phyloP scores from a whole-genome alignment of 768 basidiomycete genomes.

The Termitomyces sp. region DNA sequence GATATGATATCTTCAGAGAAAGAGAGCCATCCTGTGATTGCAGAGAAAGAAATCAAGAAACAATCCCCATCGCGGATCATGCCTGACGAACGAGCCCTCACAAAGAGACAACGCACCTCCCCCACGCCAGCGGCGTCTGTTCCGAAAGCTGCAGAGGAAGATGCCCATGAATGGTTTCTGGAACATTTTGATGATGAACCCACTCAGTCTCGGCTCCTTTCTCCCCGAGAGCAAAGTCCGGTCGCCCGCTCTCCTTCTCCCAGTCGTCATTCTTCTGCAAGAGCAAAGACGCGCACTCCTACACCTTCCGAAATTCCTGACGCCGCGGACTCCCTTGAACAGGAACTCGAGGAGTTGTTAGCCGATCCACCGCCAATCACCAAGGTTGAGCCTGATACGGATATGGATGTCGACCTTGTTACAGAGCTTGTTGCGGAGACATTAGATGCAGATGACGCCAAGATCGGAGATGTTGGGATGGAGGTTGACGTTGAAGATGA shows the following conservation, averaged over 20 bases:
- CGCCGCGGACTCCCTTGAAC: slow-evolving; percentile 37
- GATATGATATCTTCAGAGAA: background rate
- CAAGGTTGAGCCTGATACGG: slow-evolving; percentile 28
- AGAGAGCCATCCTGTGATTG: background rate
- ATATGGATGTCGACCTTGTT: slow-evolving; percentile 44
- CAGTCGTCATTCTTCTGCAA: background rate
- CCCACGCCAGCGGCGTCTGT: slow-evolving; percentile 4
- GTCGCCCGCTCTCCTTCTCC: slow-evolving; percentile 12
- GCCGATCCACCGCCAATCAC: slow-evolving; percentile 21
- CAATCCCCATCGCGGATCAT: slow-evolving; percentile 10
- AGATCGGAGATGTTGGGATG: slow-evolving; percentile 25
- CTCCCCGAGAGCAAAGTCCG: slow-evolving; percentile 23
- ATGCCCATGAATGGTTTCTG: slow-evolving; percentile 60
- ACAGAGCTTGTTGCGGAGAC: slow-evolving; percentile 43
- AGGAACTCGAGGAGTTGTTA: slow-evolving; percentile 33
- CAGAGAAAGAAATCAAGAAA: slow-evolving; percentile 12
- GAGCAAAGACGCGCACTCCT: slow-evolving; percentile 14
- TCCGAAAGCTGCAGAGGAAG: slow-evolving; percentile 35
- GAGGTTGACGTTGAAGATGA: slow-evolving; percentile 60
- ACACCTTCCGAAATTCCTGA: slow-evolving; percentile 26
- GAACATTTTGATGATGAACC: slow-evolving; percentile 42
- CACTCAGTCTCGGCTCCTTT: slow-evolving; percentile 19
- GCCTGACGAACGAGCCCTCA: background rate
- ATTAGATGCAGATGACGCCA: slow-evolving; percentile 23
- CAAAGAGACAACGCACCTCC: slow-evolving; percentile 10